phyloP scores from a whole-genome alignment of 2,329 filamentous ascomycete species.

The Aspergillus cejpii region DNA sequence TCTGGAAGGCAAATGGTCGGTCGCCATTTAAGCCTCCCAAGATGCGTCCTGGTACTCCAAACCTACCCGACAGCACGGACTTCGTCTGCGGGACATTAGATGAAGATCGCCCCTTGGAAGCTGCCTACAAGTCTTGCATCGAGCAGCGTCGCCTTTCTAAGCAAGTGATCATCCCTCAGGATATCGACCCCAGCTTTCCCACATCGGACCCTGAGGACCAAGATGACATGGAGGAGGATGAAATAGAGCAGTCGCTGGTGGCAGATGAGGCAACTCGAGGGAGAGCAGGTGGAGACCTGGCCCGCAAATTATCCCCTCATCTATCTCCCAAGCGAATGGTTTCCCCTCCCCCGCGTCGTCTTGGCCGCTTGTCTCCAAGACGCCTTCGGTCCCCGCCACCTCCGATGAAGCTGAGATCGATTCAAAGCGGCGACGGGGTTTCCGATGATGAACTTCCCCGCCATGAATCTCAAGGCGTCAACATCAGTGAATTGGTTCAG shows the following conservation, averaged over 20 bases:
- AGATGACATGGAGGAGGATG: conserved; percentile 62
- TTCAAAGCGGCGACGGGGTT: conserved; percentile 37
- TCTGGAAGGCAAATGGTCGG: conserved; percentile 23
- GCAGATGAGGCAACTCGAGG: conserved; percentile 46
- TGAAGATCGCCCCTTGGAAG: conserved; percentile 89
- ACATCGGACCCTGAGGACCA: conserved; percentile 87
- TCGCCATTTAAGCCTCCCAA: conserved; percentile 44
- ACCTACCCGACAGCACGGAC: conserved; percentile 93
- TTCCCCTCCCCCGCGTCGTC: conserved; percentile 49
- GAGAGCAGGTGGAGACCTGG: conserved; percentile 40
- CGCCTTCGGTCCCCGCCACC: conserved; percentile 66
- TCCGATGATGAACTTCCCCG: conserved; percentile 38
- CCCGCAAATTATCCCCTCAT: conserved; percentile 48
- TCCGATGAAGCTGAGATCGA: conserved; percentile 45
- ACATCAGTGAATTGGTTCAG: conserved; percentile 50
- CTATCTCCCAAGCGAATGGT: conserved; percentile 58
- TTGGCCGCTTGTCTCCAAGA: conserved; percentile 54
- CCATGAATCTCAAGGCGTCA: conserved; percentile 45
- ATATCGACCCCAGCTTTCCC: conserved; percentile 95
- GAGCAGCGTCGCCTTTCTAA: conserved; percentile 75
- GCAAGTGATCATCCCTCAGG: conserved; percentile 79
- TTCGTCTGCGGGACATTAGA: conserved; percentile 98
- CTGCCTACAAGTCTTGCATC: conserved; percentile 79
- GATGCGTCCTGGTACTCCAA: conserved; percentile 64
- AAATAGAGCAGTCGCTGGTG: conserved; percentile 45